These are phyloP conservation scores for Phytophthora pistaciae DNA, from an alignment of 352 stramenopile species.

Conservation along the genomic window DNA sequence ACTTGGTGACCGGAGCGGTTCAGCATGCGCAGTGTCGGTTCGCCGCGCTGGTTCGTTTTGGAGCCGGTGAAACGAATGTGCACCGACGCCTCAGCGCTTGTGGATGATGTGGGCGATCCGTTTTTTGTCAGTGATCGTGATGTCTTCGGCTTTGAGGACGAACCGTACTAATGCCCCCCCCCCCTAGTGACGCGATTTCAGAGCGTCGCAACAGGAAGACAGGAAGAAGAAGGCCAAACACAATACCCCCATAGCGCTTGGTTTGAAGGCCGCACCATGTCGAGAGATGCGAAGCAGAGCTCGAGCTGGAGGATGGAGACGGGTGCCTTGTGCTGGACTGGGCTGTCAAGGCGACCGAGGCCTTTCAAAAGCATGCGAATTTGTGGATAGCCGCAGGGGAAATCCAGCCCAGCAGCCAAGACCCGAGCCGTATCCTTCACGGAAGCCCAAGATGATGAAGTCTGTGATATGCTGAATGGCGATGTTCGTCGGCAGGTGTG, in stretches of 20 bases:
- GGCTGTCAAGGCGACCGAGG: conserved; percentile 2
- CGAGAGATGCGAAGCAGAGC: not conserved
- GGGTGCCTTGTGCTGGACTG: conserved; percentile 4
- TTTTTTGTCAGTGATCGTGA: not conserved
- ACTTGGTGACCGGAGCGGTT: not conserved
- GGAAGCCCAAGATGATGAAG: conserved; percentile 2
- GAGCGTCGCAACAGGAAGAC: conserved; percentile 1
- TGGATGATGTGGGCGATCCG: not conserved
- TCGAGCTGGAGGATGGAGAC: conserved; percentile 5
- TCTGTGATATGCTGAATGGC: conserved; percentile 4
- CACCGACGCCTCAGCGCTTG: not conserved
- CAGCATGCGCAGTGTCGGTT: conserved; percentile 1
- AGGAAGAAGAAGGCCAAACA: conserved; percentile 26
- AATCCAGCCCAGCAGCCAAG: not conserved
- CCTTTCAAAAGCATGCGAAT: conserved; percentile 17
- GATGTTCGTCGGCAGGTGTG: not conserved
- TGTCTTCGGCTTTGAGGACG: conserved; percentile 1
- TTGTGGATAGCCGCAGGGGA: conserved; percentile 8
- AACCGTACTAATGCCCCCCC: not conserved
- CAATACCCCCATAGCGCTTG: conserved; percentile 14
- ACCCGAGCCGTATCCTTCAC: not conserved
- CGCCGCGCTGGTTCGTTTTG: conserved; percentile 13
- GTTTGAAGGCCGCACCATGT: conserved; percentile 1
- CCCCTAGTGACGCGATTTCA: conserved; percentile 8
- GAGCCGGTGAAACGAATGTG: conserved; percentile 1